Base-by-base conservation (phyloP, 2,329 filamentous ascomycete species). In the Juglanconis juglandina region DNA sequence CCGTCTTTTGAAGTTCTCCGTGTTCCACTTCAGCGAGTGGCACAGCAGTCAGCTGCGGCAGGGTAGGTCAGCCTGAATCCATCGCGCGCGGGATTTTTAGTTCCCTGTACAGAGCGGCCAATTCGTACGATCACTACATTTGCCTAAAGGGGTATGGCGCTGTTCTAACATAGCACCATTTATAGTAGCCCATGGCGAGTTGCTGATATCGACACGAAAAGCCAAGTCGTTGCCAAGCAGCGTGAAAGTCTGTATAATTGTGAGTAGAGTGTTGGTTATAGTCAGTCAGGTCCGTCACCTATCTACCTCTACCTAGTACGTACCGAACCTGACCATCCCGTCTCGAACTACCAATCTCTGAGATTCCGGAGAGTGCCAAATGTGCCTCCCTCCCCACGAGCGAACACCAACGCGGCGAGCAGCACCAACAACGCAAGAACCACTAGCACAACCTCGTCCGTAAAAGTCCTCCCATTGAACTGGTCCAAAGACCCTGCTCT, bases 401-500 rank as follows among this genome's bases (percentile, higher is more conserved):
- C n/a, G 53, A 41, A 10, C 53, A 56, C 10, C 2, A 41, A 11
- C 4, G 54, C 44, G 17, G 17, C 33, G 7, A 56, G 9, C 13
- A 17, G 5, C 17, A 50, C 46, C 34, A 56, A 10, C 35, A 42
- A 2, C 9, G 46, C 24, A 24, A 56, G 17, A 11, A 50, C 10
- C n/a, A 24, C 17, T 11, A 48, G 34, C 54, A 56, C 54, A 33
- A 50, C 46, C 51, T 59, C 59, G 14, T 61, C 59, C 24, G 58
- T 53, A 17, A 59, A 33, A 3, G 55, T 58, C 47, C 59, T 61
- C 32, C 50, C 41, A 17, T 50, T 53, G 7, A 63, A n/a, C 49
- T n/a, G 24, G n/a, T 64, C 62, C 54, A 64, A 41, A n/a, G 54
- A 9, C 3, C 41, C 50, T 9, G 64, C 67, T 11, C 39, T 33